These are phyloP conservation scores for Scytalidium lignicola DNA, from an alignment of 2,329 filamentous ascomycete genomes.

Conservation along the genomic window DNA sequence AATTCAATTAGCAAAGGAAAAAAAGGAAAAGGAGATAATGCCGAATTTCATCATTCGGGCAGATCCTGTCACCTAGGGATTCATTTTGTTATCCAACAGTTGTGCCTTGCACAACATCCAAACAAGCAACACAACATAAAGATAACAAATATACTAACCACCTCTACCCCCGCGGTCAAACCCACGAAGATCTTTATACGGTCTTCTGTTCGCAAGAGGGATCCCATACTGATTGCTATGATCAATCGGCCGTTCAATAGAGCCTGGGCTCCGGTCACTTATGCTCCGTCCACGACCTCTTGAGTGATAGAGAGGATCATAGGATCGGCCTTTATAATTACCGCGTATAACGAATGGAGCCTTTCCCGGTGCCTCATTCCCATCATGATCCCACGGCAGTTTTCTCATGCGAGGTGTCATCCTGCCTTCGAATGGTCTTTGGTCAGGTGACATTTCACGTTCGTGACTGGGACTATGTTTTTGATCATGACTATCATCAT, in stretches of 20 bases:
- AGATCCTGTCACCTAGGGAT: too few species aligned
- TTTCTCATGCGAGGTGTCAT: constrained; percentile 12
- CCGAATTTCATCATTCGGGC: too few species aligned
- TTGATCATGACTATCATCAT: constrained; percentile 12
- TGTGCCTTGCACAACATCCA: neutral
- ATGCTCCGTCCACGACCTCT: constrained; percentile 15
- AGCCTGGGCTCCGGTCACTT: neutral
- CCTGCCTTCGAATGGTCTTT: constrained; percentile 17
- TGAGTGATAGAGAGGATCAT: constrained; percentile 24
- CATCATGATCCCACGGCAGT: constrained; percentile 14
- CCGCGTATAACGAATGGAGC: constrained; percentile 14
- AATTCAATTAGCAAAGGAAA: too few species aligned
- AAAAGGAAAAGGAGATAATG: neutral
- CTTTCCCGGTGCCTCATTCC: constrained; percentile 10
- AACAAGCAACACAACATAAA: neutral
- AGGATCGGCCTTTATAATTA: constrained; percentile 21
- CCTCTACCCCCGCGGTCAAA: constrained; percentile 26
- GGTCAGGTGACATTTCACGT: constrained; percentile 20
- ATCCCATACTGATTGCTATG: neutral
- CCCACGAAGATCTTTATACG: constrained; percentile 18
- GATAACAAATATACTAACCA: constrained; percentile 21
- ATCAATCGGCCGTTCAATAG: neutral
- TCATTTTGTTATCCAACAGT: too few species aligned
- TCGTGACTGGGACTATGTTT: constrained; percentile 17
- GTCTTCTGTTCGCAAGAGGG: constrained; percentile 16